Evolutionary conservation across 306 rosid species (phyloP).

Genomic region (Lathyrus aphaca): DNA sequence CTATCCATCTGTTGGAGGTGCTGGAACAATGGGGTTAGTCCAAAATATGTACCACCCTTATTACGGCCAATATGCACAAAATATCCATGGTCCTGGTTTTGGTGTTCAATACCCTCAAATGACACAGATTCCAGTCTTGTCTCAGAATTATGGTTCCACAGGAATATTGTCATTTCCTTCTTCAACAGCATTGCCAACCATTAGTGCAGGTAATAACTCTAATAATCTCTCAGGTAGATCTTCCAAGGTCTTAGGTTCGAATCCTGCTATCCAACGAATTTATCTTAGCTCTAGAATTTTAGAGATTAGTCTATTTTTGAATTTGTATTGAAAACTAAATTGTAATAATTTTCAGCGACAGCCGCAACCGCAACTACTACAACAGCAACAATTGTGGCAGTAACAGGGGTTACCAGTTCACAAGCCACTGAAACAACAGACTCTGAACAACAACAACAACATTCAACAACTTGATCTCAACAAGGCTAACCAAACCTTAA

Average conservation of each 20-base stretch:
- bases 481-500: constrained; percentile 53
- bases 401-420: constrained; percentile 40
- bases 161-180: constrained; percentile 73
- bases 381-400: constrained; percentile 33
- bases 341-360: constrained; percentile 46
- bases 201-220: constrained; percentile 55
- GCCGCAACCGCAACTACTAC: constrained; percentile 23
- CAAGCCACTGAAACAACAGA: constrained; percentile 56
- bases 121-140: constrained; percentile 66
- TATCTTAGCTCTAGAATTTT: neutral
- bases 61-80: constrained; percentile 72
- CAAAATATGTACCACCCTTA: constrained; percentile 77
- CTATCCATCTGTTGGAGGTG: constrained; percentile 55
- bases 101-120: constrained; percentile 76
- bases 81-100: constrained; percentile 60
- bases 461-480: constrained; percentile 49
- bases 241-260: no score
- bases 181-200: constrained; percentile 50
- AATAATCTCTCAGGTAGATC: neutral
- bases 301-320: neutral
- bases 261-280: no score
- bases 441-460: constrained; percentile 60
- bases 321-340: constrained; percentile 31
- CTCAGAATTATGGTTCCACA: constrained; percentile 64
- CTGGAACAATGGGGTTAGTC: constrained; percentile 64